Percentiles rank a stretch among this genome's conserved stretches.
phyloP scores from a whole-genome alignment of 208 protist genomes.

The Angomonas deanei region DNA sequence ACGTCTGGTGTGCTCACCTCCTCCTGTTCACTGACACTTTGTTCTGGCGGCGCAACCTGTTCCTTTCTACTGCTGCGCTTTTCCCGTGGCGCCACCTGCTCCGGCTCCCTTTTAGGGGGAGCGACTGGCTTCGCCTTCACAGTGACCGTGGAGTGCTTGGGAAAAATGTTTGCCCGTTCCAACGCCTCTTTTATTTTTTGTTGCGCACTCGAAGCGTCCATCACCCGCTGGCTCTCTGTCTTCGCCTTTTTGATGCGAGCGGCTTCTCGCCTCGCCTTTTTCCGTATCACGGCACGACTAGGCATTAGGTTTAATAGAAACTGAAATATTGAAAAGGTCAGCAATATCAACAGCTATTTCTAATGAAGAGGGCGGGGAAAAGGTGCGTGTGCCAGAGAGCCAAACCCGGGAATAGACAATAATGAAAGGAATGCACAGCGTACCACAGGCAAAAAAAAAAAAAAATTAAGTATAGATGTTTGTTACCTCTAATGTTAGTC shows the following conservation, averaged over 20 bases:
- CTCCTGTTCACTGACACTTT: no score
- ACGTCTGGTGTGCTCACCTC: neutral
- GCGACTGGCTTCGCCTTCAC: neutral
- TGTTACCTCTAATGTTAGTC: neutral
- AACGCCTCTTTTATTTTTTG: neutral
- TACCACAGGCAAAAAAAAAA: constrained; percentile 1
- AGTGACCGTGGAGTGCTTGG: neutral
- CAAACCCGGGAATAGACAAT: neutral
- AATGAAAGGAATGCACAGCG: neutral
- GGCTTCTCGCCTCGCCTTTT: constrained; percentile 73
- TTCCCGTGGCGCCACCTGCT: no score
- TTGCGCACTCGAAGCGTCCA: neutral
- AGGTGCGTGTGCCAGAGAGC: no score
- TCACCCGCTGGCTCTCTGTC: neutral
- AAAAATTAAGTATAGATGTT: neutral
- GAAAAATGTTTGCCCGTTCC: neutral
- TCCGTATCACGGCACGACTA: constrained; percentile 73
- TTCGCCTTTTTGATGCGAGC: constrained; percentile 37
- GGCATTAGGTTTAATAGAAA: constrained; percentile 34
- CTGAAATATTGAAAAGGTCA: neutral
- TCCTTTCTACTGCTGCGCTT: no score
- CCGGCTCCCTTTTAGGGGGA: neutral
- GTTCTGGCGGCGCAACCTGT: neutral
- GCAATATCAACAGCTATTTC: no score
- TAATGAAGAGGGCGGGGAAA: no score